phyloP scores from a whole-genome alignment of 805 yeast species.

The Candida odintsovae region DNA sequence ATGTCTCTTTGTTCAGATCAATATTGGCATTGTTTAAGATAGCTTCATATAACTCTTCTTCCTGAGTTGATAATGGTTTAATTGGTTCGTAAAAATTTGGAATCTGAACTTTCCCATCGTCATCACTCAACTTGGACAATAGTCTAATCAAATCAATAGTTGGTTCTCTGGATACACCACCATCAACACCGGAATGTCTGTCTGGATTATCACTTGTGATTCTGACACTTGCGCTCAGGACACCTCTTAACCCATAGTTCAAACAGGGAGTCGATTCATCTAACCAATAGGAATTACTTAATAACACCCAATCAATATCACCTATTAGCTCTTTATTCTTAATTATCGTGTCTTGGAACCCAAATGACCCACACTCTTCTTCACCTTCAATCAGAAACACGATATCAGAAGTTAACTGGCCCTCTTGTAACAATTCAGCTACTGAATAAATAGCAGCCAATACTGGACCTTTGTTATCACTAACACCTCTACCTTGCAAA shows the following conservation, averaged over 20 bases:
- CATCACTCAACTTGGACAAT: constrained; percentile 55
- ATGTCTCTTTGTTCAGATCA: constrained; percentile 37
- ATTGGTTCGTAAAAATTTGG: constrained; percentile 74
- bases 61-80: constrained; percentile 48
- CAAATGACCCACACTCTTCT: constrained; percentile 89
- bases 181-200: constrained; percentile 94
- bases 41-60: constrained; percentile 54
- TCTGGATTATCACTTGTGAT: constrained; percentile 75
- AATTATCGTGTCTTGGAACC: constrained; percentile 66
- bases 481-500: constrained; percentile 85
- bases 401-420: constrained; percentile 60
- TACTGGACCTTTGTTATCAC: constrained; percentile 93
- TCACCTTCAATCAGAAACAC: constrained; percentile 89
- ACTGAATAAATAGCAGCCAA: constrained; percentile 84
- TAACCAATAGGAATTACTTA: constrained; percentile 92
- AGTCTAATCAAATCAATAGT: constrained; percentile 77
- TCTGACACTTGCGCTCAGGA: constrained; percentile 70
- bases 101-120: constrained; percentile 49
- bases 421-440: constrained; percentile 54
- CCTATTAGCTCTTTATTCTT: constrained; percentile 52
- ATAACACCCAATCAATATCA: constrained; percentile 77
- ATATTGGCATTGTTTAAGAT: constrained; percentile 40
- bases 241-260: constrained; percentile 92
- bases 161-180: constrained; percentile 87
- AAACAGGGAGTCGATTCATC: constrained; percentile 86